Evolutionary conservation across 352 stramenopile genomes (phyloP), one percentile per base, ranked within the genome.

Genomic region (Phytopythium litorale): DNA sequence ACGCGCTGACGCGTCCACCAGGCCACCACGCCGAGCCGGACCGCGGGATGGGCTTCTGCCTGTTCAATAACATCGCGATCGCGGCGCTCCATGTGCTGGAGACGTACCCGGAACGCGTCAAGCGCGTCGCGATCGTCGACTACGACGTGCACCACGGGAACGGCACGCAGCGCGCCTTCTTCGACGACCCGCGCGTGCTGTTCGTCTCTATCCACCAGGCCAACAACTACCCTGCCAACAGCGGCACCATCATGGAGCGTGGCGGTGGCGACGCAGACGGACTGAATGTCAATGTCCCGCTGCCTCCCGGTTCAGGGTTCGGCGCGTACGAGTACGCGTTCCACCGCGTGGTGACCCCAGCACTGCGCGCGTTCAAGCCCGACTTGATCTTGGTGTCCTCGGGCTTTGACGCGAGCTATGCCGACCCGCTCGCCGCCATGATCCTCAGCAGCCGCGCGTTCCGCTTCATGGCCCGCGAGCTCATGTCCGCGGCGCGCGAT

Each of bases 71-170:
- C 67, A 71, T 92, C 23, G 83, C 73, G 23, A 84, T 92, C 57
- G 69, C 80, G 0, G 79, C 73, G 9, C 64, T 75, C 13, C 73
- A 90, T 53, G 62, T 89, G 50, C 59, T 85, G 53, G 53, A 70
- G 0, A 56, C 16, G 30, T 96, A 98, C 61, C 65, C 79, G 4
- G 67, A 86, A 19, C 64, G 78, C 25, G 87, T 98, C 61, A 79
- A 86, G 62, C 83, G 84, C 40, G 84, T 98, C 62, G 94, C 95
- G 13, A 97, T 99, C 69, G 91, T 99, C 37, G 94, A 99, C 75
- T 97, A 92, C 56, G 94, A 98, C 78, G 91, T 97, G 13, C 95
- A 99, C 72, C 96, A 99, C 71, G 97, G 97, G 19, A 99, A 99
- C 73, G 97, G 96, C 45, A 98, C 94, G 7, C 88, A 99, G 76